Evolutionary conservation across 2,329 filamentous ascomycete genomes (phyloP).

Genomic region (Sordariomycetes sp.): DNA sequence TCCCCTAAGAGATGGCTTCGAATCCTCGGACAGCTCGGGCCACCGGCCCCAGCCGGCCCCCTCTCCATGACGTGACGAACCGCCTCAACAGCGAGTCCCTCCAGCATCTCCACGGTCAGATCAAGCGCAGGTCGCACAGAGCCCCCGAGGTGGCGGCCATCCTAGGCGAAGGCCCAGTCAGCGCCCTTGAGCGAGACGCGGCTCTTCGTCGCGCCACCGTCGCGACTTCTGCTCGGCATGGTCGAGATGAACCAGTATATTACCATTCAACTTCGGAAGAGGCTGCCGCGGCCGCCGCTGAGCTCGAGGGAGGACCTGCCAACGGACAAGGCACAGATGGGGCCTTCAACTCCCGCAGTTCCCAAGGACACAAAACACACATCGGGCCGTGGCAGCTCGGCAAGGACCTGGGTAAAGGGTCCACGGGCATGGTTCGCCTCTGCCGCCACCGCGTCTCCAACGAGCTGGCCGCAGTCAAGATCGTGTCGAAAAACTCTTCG

Average conservation of each 20-base stretch:
- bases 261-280: neutral
- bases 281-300: neutral
- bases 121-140: slow-evolving; percentile 4
- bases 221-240: neutral
- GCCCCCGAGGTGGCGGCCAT: slow-evolving; percentile 5
- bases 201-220: neutral
- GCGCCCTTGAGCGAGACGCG: neutral
- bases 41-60: slow-evolving; percentile 16
- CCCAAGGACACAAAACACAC: slow-evolving; percentile 48
- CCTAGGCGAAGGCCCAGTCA: slow-evolving; percentile 4
- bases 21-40: neutral
- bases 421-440: slow-evolving; percentile 75
- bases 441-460: slow-evolving; percentile 70
- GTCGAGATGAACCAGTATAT: neutral
- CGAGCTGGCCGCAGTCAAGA: slow-evolving; percentile 85
- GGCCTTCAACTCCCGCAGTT: slow-evolving; percentile 13
- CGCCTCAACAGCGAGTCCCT: slow-evolving; percentile 22
- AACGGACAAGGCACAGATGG: neutral
- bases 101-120: neutral
- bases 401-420: slow-evolving; percentile 77
- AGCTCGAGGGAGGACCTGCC: neutral
- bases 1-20: neutral
- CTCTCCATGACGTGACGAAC: slow-evolving; percentile 32
- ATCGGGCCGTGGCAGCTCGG: slow-evolving; percentile 93
- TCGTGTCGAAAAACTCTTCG: slow-evolving; percentile 73